A percentile compares a stretch with the other conserved stretches of the same genome.
Conservation (phyloP, 2,329 filamentous ascomycete genomes). For the Trichoderma semiorbis region DNA sequence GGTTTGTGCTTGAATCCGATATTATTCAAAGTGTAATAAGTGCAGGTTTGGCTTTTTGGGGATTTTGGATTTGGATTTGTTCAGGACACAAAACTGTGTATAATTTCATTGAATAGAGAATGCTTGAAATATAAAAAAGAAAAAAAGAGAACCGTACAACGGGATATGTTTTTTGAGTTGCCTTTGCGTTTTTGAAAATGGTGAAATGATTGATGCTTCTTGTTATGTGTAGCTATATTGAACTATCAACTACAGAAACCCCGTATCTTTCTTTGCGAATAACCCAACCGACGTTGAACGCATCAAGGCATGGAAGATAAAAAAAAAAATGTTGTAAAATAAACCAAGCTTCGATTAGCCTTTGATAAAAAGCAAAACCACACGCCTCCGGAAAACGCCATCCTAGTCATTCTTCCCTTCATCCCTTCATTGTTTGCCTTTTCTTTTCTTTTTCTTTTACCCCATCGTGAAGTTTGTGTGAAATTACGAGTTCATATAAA, state of each 20-base stretch:
- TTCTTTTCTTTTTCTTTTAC: neutral
- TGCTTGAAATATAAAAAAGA: neutral
- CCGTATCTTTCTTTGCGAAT: neutral
- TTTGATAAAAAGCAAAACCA: neutral
- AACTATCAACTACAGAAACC: neutral
- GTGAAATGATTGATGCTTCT: neutral
- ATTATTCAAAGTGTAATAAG: neutral
- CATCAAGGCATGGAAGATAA: neutral
- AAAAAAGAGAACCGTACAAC: neutral
- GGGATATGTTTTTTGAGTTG: neutral
- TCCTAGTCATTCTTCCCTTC: neutral
- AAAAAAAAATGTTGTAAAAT: neutral
- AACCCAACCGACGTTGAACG: neutral
- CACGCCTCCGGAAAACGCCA: conserved; percentile 4
- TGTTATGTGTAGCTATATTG: neutral
- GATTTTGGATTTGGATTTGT: neutral
- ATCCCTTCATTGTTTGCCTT: neutral
- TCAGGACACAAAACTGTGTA: neutral
- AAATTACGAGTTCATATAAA: neutral
- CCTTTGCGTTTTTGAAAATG: neutral
- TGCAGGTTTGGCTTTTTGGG: neutral
- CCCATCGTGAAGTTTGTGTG: neutral
- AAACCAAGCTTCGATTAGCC: neutral
- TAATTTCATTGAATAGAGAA: neutral
- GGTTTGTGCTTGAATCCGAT: neutral